Conservation (phyloP, 345 rosid species). For the Theobroma cacao region DNA sequence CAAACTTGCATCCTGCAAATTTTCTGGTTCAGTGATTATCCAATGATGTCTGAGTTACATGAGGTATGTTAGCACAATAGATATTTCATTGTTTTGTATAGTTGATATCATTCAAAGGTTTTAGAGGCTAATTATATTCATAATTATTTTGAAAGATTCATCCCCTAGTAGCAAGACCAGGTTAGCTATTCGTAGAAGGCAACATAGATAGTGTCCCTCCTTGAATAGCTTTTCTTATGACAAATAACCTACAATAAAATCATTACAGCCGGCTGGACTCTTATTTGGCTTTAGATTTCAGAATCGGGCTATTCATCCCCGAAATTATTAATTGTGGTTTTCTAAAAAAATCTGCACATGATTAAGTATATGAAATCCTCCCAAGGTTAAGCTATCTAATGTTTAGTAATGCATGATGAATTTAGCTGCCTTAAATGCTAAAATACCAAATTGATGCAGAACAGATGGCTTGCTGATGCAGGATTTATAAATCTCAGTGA, state of each 20-base stretch:
- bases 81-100: background rate
- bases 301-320: background rate
- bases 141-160: background rate
- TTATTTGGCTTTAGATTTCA: background rate
- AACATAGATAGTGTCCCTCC: background rate
- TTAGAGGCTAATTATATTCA: background rate
- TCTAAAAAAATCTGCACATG: background rate
- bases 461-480: background rate
- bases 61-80: slow-evolving; percentile 9
- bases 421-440: background rate
- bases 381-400: background rate
- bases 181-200: background rate
- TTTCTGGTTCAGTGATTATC: background rate
- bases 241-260: background rate
- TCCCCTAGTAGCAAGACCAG: background rate
- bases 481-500: background rate
- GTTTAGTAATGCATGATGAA: background rate
- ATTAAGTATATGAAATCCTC: background rate
- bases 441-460: background rate
- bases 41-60: background rate
- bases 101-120: background rate
- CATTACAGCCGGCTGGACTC: background rate
- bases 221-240: background rate
- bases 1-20: background rate
- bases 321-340: background rate